Conservation (phyloP, 805 yeast genomes). For the Candida ovalis region DNA sequence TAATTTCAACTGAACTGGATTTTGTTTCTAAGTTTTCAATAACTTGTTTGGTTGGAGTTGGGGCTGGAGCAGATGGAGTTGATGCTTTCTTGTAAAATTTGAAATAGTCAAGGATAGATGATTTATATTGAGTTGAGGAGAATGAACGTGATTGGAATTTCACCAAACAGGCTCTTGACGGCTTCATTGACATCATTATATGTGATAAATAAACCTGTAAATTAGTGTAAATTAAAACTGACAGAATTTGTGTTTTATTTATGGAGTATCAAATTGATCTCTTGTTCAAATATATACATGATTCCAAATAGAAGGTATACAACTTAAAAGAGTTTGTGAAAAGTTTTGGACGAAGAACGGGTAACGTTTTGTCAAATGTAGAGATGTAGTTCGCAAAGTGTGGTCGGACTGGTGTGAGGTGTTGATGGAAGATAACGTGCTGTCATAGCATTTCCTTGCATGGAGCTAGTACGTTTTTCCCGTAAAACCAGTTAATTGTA, state of each 20-base stretch:
- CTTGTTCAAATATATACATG: background rate
- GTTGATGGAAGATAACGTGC: too few species aligned
- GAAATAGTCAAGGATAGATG: slow-evolving; percentile 31
- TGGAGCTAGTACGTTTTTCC: too few species aligned
- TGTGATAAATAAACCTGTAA: too few species aligned
- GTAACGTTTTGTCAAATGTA: background rate
- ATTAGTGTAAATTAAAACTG: too few species aligned
- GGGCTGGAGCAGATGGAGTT: background rate
- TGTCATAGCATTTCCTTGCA: too few species aligned
- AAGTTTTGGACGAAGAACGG: background rate
- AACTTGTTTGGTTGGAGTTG: slow-evolving; percentile 14
- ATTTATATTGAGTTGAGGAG: background rate
- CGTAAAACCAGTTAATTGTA: too few species aligned
- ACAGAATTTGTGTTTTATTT: background rate
- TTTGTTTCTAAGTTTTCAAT: slow-evolving; percentile 28
- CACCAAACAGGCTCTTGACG: background rate
- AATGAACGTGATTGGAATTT: background rate
- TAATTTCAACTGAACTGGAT: slow-evolving; percentile 11
- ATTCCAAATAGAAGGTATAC: background rate
- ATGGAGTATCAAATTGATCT: too few species aligned
- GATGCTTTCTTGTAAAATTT: slow-evolving; percentile 26
- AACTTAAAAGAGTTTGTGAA: background rate
- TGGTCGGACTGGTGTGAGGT: too few species aligned
- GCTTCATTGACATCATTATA: background rate
- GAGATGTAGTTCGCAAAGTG: too few species aligned